These are phyloP conservation scores for Ascoidea tarda DNA, from an alignment of 805 yeast species.

Conservation along the genomic window DNA sequence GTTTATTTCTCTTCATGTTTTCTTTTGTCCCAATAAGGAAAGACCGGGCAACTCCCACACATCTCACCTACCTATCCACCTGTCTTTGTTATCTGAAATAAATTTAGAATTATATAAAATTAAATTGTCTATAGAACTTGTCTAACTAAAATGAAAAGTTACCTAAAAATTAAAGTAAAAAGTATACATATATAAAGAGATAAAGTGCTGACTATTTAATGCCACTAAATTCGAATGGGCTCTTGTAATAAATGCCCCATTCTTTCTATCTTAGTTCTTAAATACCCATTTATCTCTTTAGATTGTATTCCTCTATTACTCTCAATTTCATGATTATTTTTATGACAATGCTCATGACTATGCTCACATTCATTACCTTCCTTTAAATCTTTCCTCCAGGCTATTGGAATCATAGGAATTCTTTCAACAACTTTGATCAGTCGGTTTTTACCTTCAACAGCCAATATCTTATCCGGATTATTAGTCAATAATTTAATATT, in stretches of 20 bases:
- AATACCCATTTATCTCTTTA: constrained; percentile 81
- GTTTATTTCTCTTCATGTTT: too few relatives aligned
- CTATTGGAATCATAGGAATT: constrained; percentile 93
- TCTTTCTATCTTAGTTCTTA: constrained; percentile 86
- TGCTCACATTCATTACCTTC: not conserved
- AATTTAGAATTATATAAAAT: too few relatives aligned
- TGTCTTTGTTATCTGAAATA: too few relatives aligned
- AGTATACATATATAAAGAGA: too few relatives aligned
- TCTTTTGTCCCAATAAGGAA: too few relatives aligned
- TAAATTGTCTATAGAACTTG: too few relatives aligned
- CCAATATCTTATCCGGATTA: constrained; percentile 90
- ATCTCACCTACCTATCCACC: too few relatives aligned
- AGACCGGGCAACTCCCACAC: too few relatives aligned
- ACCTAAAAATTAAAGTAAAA: too few relatives aligned
- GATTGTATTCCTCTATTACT: constrained; percentile 55
- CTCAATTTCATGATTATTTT: constrained; percentile 20
- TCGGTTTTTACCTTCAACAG: constrained; percentile 80
- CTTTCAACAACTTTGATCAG: constrained; percentile 70
- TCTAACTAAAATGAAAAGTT: too few relatives aligned
- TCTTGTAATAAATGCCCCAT: constrained; percentile 86
- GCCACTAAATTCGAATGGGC: constrained; percentile 15
- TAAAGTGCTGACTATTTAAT: too few relatives aligned
- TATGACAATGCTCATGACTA: not conserved
- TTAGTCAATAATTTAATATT: constrained; percentile 76
- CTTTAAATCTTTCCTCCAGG: constrained; percentile 42